Conservation (phyloP, 768 basidiomycete genomes). For the Sarcodon aspratus region DNA sequence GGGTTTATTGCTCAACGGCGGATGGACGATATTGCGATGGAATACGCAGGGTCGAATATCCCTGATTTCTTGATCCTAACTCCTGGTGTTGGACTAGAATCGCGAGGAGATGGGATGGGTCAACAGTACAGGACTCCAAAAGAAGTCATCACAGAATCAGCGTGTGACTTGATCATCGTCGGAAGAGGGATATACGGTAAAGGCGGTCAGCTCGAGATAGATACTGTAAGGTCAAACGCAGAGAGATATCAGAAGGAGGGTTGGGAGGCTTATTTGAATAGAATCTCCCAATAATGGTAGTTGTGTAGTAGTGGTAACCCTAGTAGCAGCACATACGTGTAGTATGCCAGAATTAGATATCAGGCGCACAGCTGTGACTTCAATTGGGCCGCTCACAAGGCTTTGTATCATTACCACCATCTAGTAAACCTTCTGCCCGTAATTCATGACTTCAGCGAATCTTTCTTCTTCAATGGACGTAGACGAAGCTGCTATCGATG, state of each 20-base stretch:
- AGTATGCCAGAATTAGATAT: slow-evolving; percentile 4
- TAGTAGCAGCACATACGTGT: not conserved
- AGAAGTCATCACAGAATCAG: slow-evolving; percentile 69
- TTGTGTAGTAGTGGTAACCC: too few relatives aligned
- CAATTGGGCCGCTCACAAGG: slow-evolving; percentile 1
- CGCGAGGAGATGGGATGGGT: slow-evolving; percentile 61
- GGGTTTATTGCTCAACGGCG: slow-evolving; percentile 91
- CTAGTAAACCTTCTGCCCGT: slow-evolving; percentile 1
- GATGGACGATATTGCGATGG: slow-evolving; percentile 49
- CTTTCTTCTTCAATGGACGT: slow-evolving; percentile 60
- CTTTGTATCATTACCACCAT: too few relatives aligned
- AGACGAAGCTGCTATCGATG: slow-evolving; percentile 83
- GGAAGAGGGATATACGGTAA: slow-evolving; percentile 88
- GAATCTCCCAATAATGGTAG: not conserved
- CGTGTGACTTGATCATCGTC: slow-evolving; percentile 95
- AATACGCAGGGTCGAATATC: slow-evolving; percentile 15
- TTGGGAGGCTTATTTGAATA: slow-evolving; percentile 74
- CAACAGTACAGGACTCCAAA: slow-evolving; percentile 91
- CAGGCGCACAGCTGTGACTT: slow-evolving; percentile 4
- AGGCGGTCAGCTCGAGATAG: slow-evolving; percentile 29
- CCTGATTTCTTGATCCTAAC: slow-evolving; percentile 89
- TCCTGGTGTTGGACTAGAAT: slow-evolving; percentile 83
- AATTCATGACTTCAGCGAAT: slow-evolving; percentile 27
- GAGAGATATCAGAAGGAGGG: slow-evolving; percentile 76
- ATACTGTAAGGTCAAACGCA: slow-evolving; percentile 56